Evolutionary conservation across 768 basidiomycete species (phyloP), one percentile per base, ranked within the genome.

Genomic region (Phallus indusiatus): DNA sequence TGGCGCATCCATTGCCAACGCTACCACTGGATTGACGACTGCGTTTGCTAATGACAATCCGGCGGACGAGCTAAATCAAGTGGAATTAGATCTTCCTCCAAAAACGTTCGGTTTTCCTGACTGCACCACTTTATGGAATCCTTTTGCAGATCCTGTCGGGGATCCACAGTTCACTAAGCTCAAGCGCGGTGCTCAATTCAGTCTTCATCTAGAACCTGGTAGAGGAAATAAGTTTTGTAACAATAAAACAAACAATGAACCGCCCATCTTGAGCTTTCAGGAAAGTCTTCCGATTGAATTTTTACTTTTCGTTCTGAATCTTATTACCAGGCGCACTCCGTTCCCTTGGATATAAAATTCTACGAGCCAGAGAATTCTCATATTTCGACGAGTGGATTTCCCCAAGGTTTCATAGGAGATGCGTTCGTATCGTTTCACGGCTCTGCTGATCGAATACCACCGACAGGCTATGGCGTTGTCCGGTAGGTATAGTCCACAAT

Each of bases 341-440:
- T 75, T 1, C 77, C 77, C 1, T 69, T 78, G 11, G 77, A 78
- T 62, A 72, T 78, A 66, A 78, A 76, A 58, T 75, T 76, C 63
- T 77, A 72, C 61, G 59, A 58, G 6, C 61, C 62, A 0, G 50
- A 47, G 42, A 22, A 14, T 33, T 51, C 60, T 2, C 56, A 64
- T 47, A 56, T 8, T 62, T 67, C 56, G 51, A 54, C 17, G 33
- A 56, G 46, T 55, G 61, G 56, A 24, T 71, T 76, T 52, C 73
- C 74, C 2, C 56, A 53, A 9, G 59, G 63, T 9, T 69, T 70
- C 52, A 56, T 55, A 22, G 69, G 69, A 1, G 70, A 76, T 55
- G 73, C 75, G 1, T 74, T 77, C 62, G 73, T 76, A n/a, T 74
- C 75, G 1, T 77, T 78, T 69, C 76, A 74, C 54, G 77, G 77